Base-by-base conservation (phyloP, 2,329 filamentous ascomycete species). In the Sporothrix brunneoviolacea region DNA sequence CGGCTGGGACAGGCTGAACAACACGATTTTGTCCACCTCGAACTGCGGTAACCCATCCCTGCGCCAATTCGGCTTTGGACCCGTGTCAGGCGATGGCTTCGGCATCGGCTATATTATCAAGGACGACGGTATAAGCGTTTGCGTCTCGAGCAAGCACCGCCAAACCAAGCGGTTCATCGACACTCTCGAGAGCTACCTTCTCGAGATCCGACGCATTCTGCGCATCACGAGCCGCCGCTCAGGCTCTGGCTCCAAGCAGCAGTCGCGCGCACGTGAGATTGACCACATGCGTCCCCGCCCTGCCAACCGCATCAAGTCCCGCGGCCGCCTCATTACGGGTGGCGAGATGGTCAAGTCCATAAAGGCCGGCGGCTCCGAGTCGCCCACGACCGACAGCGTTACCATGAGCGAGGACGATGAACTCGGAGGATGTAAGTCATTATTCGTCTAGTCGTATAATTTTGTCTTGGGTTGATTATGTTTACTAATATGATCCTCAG, bases 71-170 rank as follows among this genome's bases (percentile, higher is more conserved):
- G 93, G 93, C 4, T 98, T 98, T 64, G 93, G 93, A 0, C 93
- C 93, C 2, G 95, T 91, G 0, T 91, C 88, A 0, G 91, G 84
- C 2, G 90, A 96, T 58, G 93, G 93, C 0, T 97, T 97, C 63
- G 93, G 93, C 27, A 96, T 98, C 50, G 93, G 93, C 3, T 98
- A 98, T 71, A 97, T 98, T 62, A 96, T 98, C 77, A 98, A 98
- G 69, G 89, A 94, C 58, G 88, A 93, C 47, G 79, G 82, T 43
- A 87, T 97, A 54, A 89, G 84, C 41, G 91, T 98, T 55, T 97
- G 93, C 66, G 90, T 91, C 1, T 87, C 85, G 13, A 93, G 86
- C 62, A 96, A 96, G 69, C 93, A 98, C 66, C 75, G 93, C 36
- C 93, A 98, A 70, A 98, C 93, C 0, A 83, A 83, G 59, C 84